Base-by-base conservation (phyloP, 2,329 filamentous ascomycete genomes). In the Alternaria incomplexa region DNA sequence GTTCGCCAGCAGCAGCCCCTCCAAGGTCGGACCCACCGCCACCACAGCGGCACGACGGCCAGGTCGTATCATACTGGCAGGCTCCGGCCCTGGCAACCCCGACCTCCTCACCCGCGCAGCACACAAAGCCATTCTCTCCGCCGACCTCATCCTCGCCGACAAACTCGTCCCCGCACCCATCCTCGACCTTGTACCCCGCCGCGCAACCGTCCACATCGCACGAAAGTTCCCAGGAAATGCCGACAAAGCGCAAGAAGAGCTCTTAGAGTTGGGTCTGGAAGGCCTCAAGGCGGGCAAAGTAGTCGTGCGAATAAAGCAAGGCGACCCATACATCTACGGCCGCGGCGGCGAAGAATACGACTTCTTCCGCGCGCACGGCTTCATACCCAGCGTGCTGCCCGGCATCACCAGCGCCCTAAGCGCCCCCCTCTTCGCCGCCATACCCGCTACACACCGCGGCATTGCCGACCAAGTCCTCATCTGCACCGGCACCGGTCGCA, bases 151-250 rank as follows among this genome's bases (percentile, higher is more conserved):
- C 63, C 88, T 96, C 6, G 92, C 92, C 45, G 92, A 96, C 81
- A 96, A 96, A 81, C 90, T 96, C 51, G 92, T 96, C 4, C 93
- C 96, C 0, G 86, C 92, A 0, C 89, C 91, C 8, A 93, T 99
- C 3, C 85, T 99, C 10, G 92, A 95, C 67, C 88, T 99, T 15
- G 91, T 98, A 59, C 96, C 96, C 2, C 92, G 96, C 36, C 89
- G 95, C 57, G 97, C 94, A 9, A 90, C 91, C 10, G 90, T 98
- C 12, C 89, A 93, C 73, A 99, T 99, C 72, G 95, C 96, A 5
- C 91, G 94, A 74, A 99, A 99, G 79, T 99, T 99, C 81, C 96
- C 96, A 1, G 96, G 96, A 22, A 98, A 99, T 80, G 96, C 96
- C 44, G 96, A 99, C 72, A 89, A 89, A 47, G 96, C 96, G 0